phyloP scores from a whole-genome alignment of 257 asterid species.

The Penstemon barbatus region DNA sequence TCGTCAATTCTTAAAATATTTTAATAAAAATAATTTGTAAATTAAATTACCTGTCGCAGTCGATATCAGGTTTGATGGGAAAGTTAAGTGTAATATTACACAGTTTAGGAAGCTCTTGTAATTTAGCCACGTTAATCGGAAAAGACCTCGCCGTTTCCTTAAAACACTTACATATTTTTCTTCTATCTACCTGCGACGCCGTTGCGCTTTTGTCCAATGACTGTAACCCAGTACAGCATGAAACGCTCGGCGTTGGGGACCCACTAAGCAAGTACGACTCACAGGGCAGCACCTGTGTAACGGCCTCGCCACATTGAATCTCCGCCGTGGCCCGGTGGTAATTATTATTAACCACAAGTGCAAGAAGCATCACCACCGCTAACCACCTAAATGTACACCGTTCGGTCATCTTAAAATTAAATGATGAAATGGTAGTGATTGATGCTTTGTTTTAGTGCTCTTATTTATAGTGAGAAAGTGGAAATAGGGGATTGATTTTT shows the following conservation, averaged over 20 bases:
- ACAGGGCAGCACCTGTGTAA: conserved; percentile 38
- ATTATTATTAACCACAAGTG: not conserved
- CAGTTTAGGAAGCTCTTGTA: conserved; percentile 26
- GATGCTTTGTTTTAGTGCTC: too few relatives aligned
- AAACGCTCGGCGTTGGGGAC: conserved; percentile 27
- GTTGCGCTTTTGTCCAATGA: conserved; percentile 28
- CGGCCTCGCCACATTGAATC: conserved; percentile 36
- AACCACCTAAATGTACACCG: not conserved
- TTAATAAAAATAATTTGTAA: too few relatives aligned
- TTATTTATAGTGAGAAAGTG: too few relatives aligned
- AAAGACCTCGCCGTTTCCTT: conserved; percentile 28
- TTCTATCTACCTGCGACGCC: conserved; percentile 31
- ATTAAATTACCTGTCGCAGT: conserved; percentile 29
- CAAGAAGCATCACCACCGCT: conserved; percentile 14
- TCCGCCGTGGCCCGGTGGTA: conserved; percentile 8
- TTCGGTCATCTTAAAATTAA: not conserved
- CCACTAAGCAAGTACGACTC: conserved; percentile 39
- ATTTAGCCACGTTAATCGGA: conserved; percentile 32
- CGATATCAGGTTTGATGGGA: conserved; percentile 24
- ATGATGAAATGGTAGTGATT: not conserved
- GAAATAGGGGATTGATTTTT: too few relatives aligned
- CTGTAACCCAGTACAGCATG: conserved; percentile 35
- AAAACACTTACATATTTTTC: conserved; percentile 38
- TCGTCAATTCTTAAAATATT: too few relatives aligned
- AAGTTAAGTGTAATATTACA: conserved; percentile 30